phyloP scores from a whole-genome alignment of 2,329 filamentous ascomycete species.

The Orbilia quercus region DNA sequence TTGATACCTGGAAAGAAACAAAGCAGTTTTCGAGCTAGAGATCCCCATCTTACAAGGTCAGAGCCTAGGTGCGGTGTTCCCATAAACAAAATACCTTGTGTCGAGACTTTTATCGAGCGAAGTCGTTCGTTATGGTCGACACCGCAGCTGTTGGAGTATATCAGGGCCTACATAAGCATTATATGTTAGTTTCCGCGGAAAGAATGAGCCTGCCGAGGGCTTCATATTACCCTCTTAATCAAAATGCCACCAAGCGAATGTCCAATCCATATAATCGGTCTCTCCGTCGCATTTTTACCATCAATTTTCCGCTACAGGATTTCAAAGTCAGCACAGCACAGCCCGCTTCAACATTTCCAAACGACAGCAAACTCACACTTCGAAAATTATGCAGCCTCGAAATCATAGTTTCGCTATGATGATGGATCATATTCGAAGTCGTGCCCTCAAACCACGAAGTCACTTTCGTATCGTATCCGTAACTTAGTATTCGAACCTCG shows the following conservation, averaged over 20 bases:
- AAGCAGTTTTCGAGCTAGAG: constrained; percentile 75
- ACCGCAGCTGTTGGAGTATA: constrained; percentile 59
- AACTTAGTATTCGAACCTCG: constrained; percentile 60
- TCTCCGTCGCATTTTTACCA: constrained; percentile 56
- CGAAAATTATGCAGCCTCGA: constrained; percentile 59
- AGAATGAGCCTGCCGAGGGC: neutral
- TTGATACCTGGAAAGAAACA: constrained; percentile 75
- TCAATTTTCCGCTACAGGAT: constrained; percentile 56
- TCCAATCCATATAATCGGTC: constrained; percentile 60
- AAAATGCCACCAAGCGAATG: constrained; percentile 60
- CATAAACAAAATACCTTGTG: constrained; percentile 79
- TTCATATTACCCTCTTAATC: constrained; percentile 56
- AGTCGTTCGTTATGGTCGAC: constrained; percentile 59
- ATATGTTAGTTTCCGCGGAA: neutral
- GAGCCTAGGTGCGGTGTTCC: constrained; percentile 80
- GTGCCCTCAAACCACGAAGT: constrained; percentile 57
- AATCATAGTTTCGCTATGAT: constrained; percentile 59
- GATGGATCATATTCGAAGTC: constrained; percentile 60
- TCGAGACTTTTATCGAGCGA: constrained; percentile 63
- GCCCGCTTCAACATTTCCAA: constrained; percentile 3
- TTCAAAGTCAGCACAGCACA: neutral
- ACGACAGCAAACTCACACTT: constrained; percentile 47
- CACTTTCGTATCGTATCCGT: constrained; percentile 60
- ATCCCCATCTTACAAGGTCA: constrained; percentile 75
- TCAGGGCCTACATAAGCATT: constrained; percentile 55